Base-by-base conservation (phyloP, 148 eudicot genomes). In the Salicornia ramosissima region DNA sequence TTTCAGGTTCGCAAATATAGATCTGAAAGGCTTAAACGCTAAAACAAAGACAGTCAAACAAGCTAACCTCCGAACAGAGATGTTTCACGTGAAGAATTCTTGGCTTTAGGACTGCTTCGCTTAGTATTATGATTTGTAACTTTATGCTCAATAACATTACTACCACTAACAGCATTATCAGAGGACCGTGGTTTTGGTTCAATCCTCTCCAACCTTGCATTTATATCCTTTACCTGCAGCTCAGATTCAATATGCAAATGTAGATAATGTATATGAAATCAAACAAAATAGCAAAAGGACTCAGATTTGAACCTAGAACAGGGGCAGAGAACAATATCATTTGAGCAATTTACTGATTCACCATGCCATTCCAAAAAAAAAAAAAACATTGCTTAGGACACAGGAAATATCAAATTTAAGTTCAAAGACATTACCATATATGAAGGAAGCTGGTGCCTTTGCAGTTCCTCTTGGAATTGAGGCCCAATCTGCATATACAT, bases 401-500 rank as follows among this genome's bases (percentile, higher is more conserved):
- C 49, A 70, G 28, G 1, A 47, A 39, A 64, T 12, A 51, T 10
- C 5, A 62, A 5, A 28, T n/a, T 40, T 13, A 52, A 24, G 10
- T 62, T 60, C 21, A 53, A 21, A 10, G 53, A 8, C 69, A 52
- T 75, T 74, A 91, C 99, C 97, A 91, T 78, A 74, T 92, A 76
- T 6, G 86, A 73, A 3, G 99, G 96, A 77, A 94, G 88, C 67
- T 88, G 86, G 72, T 94, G 85, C 31, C 97, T 86, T 70, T 84
- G 88, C 67, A 94, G 88, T 74, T 94, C 99, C 52, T 94, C 99
- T 65, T 79, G 91, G 64, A 94, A 91, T 71, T 91, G 99, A 39
- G 91, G 83, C 75, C 99, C 99, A 79, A 80, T 88, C 71, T 94
- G 93, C 46, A 83, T 72, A 73, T 94, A 91, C 97, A 94, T 94